Base-by-base conservation (phyloP, 1,284 basidiomycete genomes). In the Ceratobasidium sp. region DNA sequence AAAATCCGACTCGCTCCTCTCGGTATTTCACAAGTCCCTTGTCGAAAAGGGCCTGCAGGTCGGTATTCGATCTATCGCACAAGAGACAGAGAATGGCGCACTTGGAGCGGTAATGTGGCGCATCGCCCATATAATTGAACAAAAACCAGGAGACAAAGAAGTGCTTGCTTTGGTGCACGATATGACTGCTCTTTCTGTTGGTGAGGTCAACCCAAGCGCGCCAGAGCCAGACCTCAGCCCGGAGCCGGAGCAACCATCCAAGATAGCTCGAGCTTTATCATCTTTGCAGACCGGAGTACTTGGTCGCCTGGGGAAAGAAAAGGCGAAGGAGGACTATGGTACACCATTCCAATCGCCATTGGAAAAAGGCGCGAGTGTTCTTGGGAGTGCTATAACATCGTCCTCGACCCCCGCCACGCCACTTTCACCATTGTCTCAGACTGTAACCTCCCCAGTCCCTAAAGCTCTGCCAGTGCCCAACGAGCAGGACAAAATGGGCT, bases 1-100 rank as follows among this genome's bases (percentile, higher is more conserved):
- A 15, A 60, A 60, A 40, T 27, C 57, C 20, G 57, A 60, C 12
- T 27, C 27, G 8, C 25, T 60, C 2, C 42, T 60, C n/a, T 20
- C 57, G 1, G 47, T 31, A 12, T 60, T 60, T n/a, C 57, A 60
- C 29, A 60, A 60, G 20, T 27, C 57, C 3, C 57, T 60, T 6
- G 20, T 22, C 5, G 57, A 60, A 8, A 31, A 31, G 8, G 17
- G 42, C 6, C 42, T 60, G 10, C 57, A 60, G 29, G 57, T 47
- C 38, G 57, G 57, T 2, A 17, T 60, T 15, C 57, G 57, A 13
- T 20, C 38, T 3, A 40, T 60, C 8, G 42, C 38, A 29, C 13
- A 35, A n/a, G 27, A 22, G 15, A 22, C 29, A n/a, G 57, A 60
- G 29, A 60, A 38, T 3, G 38, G 42, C 15, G 57, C 57, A 15